Percentiles rank a stretch among this genome's conserved stretches.
These are phyloP conservation scores for Leavenworthia alabamica DNA, from an alignment of 345 rosid genomes.

Conservation along the genomic window DNA sequence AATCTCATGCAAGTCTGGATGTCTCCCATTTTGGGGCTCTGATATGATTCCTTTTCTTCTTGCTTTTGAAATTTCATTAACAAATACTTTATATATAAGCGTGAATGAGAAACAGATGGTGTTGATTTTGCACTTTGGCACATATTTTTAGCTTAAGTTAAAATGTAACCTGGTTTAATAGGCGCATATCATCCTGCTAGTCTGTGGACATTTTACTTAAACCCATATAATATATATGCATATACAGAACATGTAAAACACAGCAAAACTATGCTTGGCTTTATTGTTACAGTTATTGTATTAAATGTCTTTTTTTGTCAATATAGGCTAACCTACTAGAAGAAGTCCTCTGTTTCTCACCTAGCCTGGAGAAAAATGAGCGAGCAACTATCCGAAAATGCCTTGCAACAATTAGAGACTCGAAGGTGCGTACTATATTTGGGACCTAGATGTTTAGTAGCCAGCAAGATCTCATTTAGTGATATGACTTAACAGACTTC, in stretches of 20 bases:
- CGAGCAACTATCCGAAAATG: constrained; percentile 45
- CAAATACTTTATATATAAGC: not conserved
- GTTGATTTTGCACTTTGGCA: not conserved
- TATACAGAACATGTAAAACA: not conserved
- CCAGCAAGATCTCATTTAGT: not conserved
- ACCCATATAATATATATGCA: constrained; percentile 3
- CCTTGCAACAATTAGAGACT: constrained; percentile 66
- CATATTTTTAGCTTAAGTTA: not conserved
- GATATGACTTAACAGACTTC: constrained; percentile 3
- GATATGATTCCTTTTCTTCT: not conserved
- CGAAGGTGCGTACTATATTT: constrained; percentile 45
- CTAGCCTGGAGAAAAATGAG: constrained; percentile 42
- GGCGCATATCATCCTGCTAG: not conserved
- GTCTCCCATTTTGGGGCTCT: not conserved
- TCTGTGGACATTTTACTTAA: not conserved
- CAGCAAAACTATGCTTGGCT: not conserved
- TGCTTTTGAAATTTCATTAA: not conserved
- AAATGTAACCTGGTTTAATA: not conserved
- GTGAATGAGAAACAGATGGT: not conserved
- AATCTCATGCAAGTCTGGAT: constrained; percentile 1
- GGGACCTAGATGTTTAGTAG: constrained; percentile 16
- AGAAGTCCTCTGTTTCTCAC: constrained; percentile 59
- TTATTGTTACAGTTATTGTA: constrained; percentile 2
- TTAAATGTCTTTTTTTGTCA: not conserved
- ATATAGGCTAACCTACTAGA: constrained; percentile 74